A percentile compares a stretch with the other conserved stretches of the same genome.
These are phyloP conservation scores for Aspergillus thermomutatus DNA, from an alignment of 2,329 filamentous ascomycete genomes.

Conservation along the genomic window DNA sequence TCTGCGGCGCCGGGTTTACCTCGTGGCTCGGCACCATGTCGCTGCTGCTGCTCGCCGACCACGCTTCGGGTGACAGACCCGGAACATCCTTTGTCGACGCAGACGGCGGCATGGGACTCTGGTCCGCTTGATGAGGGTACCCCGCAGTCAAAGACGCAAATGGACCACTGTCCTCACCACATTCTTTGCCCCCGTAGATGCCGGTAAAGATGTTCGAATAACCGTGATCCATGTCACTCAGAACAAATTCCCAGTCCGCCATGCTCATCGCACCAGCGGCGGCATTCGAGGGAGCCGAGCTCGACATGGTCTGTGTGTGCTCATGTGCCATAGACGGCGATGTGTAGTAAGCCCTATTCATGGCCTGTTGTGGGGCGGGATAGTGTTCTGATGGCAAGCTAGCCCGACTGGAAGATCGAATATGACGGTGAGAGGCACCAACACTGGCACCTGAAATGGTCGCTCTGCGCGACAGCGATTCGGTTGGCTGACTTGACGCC, in stretches of 20 bases:
- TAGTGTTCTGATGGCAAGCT: slow-evolving; percentile 25
- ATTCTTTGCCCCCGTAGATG: slow-evolving; percentile 45
- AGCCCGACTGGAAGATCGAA: slow-evolving; percentile 31
- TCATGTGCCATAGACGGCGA: slow-evolving; percentile 48
- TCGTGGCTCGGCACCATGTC: slow-evolving; percentile 30
- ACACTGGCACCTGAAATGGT: slow-evolving; percentile 32
- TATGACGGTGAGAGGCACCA: slow-evolving; percentile 21
- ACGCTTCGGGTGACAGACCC: slow-evolving; percentile 36
- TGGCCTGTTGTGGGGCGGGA: slow-evolving; percentile 11
- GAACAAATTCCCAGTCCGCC: slow-evolving; percentile 77
- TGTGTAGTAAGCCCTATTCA: slow-evolving; percentile 29
- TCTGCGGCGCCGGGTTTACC: slow-evolving; percentile 40
- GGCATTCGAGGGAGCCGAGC: slow-evolving; percentile 42
- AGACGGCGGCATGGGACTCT: slow-evolving; percentile 14
- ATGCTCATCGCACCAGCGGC: slow-evolving; percentile 49
- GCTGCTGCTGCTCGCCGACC: slow-evolving; percentile 39
- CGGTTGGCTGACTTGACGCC: slow-evolving; percentile 17
- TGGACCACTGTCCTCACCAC: slow-evolving; percentile 32
- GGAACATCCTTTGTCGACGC: slow-evolving; percentile 28
- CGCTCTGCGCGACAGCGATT: slow-evolving; percentile 27
- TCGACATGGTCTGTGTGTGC: slow-evolving; percentile 31
- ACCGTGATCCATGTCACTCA: slow-evolving; percentile 75
- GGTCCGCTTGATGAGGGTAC: slow-evolving; percentile 26
- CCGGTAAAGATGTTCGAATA: slow-evolving; percentile 70
- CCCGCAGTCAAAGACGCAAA: slow-evolving; percentile 34